Conservation (phyloP, 768 basidiomycete species). For the Pulveroboletus sp. region DNA sequence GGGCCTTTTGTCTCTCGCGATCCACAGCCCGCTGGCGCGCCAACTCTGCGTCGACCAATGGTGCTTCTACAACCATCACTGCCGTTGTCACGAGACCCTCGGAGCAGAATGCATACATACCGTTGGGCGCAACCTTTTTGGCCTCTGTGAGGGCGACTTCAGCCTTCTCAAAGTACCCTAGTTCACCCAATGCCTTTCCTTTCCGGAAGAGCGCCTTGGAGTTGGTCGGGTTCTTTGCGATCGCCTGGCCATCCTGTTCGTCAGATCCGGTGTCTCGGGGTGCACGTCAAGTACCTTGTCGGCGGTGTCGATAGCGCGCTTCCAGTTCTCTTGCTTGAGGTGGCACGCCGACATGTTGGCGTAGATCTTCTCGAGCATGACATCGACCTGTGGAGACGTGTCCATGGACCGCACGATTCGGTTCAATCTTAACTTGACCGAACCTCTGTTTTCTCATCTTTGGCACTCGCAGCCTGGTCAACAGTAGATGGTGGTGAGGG, state of each 20-base stretch:
- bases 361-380: conserved; percentile 77
- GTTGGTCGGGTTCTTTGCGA: conserved; percentile 72
- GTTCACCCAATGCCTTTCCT: conserved; percentile 74
- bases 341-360: conserved; percentile 86
- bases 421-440: neutral
- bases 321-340: conserved; percentile 77
- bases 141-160: conserved; percentile 63
- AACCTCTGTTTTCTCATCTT: conserved; percentile 68
- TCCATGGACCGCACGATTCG: neutral
- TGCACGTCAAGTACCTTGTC: conserved; percentile 52
- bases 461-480: conserved; percentile 30
- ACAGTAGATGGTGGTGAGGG: conserved; percentile 15
- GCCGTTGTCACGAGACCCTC: neutral
- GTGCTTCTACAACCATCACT: conserved; percentile 42
- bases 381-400: conserved; percentile 53
- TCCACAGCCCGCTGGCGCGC: conserved; percentile 58
- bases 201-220: conserved; percentile 81
- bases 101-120: conserved; percentile 31
- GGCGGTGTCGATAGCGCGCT: conserved; percentile 75
- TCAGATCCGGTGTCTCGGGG: neutral
- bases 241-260: conserved; percentile 44
- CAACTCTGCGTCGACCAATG: conserved; percentile 63
- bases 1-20: conserved; percentile 60
- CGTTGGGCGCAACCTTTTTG: conserved; percentile 59
- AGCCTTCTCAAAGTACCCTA: conserved; percentile 74